Evolutionary conservation across 2,329 filamentous ascomycete species (phyloP), one percentile per base, ranked within the genome.

Genomic region (Sarocladiaceae sp.): DNA sequence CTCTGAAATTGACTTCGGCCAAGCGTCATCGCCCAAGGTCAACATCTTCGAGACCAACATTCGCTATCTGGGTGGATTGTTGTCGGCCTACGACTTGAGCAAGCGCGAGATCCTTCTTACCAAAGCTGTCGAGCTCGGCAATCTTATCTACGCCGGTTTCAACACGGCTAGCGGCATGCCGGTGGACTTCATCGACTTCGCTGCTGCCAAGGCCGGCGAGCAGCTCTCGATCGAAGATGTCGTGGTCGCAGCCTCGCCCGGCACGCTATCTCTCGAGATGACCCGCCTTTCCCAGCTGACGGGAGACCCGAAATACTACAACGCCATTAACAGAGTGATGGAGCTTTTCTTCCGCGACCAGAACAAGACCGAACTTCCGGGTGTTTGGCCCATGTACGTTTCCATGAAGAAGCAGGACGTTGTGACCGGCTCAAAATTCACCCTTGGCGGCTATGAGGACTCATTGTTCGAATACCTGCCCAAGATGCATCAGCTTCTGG

Each of bases 11-110:
- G 82, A 87, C 62, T 88, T 87, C 62, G 76, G 78, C 2, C 74
- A 67, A 2, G 79, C 80, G 0, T 65, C 67, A 0, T 58, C 60
- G 17, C 46, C 54, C 15, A 57, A 77, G 28, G 78, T 88, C 57
- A 87, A 86, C 56, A 71, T 50, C 31, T 96, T 96, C 61, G 91
- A 96, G 69, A 95, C 90, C 0, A 96, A 89, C 0, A 96, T 96
- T 62, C 84, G 91, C 25, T 96, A 96, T 61, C 71, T 96, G 1
- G 91, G 82, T 10, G 91, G 90, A 15, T 76, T 96, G 60, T 64
- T 96, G 8, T 88, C 90, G 13, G 74, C 76, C 7, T 59, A 62
- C 56, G 57, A 71, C 50, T 55, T 65, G 17, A 60, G 63, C 4
- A 74, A 77, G 4, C 76, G 90, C 1, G 72, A 83, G 3, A 67